phyloP scores from a whole-genome alignment of 306 rosid genomes.

The Sicyos baderoa region DNA sequence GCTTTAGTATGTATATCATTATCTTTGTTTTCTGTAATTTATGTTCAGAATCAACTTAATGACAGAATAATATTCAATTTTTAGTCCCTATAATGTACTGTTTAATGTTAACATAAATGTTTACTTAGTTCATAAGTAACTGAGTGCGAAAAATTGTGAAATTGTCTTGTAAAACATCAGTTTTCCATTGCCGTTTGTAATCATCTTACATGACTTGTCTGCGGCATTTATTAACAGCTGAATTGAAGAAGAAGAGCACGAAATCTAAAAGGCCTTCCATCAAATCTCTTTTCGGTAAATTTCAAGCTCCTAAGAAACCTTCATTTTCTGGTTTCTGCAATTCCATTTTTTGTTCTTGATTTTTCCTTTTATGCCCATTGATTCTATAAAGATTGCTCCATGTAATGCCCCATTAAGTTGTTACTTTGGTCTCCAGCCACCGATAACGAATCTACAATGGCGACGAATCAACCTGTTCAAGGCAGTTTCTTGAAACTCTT shows the following conservation, averaged over 20 bases:
- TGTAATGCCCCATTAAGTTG: not conserved
- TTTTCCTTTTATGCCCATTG: not conserved
- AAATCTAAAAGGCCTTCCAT: conserved; percentile 86
- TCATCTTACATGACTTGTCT: not conserved
- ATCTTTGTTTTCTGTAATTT: not conserved
- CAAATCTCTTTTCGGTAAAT: conserved; percentile 77
- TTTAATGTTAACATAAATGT: not conserved
- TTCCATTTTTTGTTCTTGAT: conserved; percentile 4
- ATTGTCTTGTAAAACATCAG: conserved; percentile 14
- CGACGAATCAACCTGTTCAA: conserved; percentile 47
- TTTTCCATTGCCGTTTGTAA: not conserved
- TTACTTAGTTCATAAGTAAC: not conserved
- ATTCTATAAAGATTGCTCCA: not conserved
- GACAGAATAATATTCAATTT: too few species aligned
- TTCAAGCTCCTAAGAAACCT: not conserved
- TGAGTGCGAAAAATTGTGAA: not conserved
- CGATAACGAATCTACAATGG: conserved; percentile 67
- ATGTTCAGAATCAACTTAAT: not conserved
- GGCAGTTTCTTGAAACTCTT: conserved; percentile 79
- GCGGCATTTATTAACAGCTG: conserved; percentile 48
- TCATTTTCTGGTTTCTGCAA: not conserved
- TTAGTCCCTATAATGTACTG: not conserved
- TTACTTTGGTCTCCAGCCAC: conserved; percentile 18
- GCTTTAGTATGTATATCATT: not conserved
- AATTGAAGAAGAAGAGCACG: conserved; percentile 84